These are phyloP conservation scores for Rubroboletus satanas DNA, from an alignment of 768 basidiomycete species.

Conservation along the genomic window DNA sequence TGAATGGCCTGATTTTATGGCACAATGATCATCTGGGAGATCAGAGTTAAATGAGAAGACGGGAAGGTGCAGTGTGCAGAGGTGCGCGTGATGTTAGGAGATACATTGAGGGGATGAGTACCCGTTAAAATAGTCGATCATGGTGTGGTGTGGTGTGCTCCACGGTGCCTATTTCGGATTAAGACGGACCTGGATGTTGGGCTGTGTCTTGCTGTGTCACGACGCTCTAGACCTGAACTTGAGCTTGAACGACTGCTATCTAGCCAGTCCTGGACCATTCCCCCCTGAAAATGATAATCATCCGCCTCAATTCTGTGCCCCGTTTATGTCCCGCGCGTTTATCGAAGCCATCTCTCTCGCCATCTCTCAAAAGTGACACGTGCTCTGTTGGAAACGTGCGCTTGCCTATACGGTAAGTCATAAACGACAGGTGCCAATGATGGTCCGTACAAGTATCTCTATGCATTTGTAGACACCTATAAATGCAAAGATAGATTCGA, in stretches of 20 bases:
- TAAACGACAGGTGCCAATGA: background rate
- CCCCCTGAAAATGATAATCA: slow-evolving; percentile 1
- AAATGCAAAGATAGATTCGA: background rate
- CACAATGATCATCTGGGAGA: background rate
- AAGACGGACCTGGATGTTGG: slow-evolving; percentile 13
- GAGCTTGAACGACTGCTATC: background rate
- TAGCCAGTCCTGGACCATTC: background rate
- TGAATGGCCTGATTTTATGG: slow-evolving; percentile 3
- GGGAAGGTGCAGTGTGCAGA: background rate
- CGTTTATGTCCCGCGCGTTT: no score
- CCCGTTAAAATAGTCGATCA: slow-evolving; percentile 31
- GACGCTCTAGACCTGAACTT: slow-evolving; percentile 21
- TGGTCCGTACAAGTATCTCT: background rate
- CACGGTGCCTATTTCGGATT: slow-evolving; percentile 23
- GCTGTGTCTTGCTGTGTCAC: slow-evolving; percentile 11
- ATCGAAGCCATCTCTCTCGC: background rate
- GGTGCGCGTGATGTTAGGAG: slow-evolving; percentile 12
- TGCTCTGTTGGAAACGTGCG: background rate
- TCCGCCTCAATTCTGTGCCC: background rate
- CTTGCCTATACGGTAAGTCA: background rate
- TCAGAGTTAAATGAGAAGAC: background rate
- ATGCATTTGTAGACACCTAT: background rate
- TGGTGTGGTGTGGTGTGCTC: slow-evolving; percentile 14
- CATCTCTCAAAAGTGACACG: background rate
- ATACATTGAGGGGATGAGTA: slow-evolving; percentile 3